phyloP scores from a whole-genome alignment of 768 basidiomycete species.

The Termitomyces sp. region DNA sequence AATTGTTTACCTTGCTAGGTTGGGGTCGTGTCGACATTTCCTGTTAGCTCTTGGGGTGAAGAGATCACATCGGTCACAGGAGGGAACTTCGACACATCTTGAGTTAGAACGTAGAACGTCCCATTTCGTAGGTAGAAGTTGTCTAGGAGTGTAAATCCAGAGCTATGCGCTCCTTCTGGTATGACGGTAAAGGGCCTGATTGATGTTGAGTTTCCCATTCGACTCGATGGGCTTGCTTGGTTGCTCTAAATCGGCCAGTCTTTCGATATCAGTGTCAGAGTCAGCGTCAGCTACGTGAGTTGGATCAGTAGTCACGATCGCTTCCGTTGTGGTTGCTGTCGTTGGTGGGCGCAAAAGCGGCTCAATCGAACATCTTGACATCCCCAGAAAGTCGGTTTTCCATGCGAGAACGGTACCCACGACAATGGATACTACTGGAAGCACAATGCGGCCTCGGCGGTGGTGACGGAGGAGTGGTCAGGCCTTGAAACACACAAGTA shows the following conservation, averaged over 20 bases:
- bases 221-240: background rate
- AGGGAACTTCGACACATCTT: constrained; percentile 34
- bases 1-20: constrained; percentile 24
- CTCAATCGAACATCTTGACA: background rate
- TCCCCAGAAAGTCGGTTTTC: constrained; percentile 4
- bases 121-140: constrained; percentile 72
- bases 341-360: background rate
- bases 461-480: background rate
- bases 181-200: constrained; percentile 20
- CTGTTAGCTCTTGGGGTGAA: constrained; percentile 15
- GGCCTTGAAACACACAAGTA: background rate
- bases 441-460: constrained; percentile 6
- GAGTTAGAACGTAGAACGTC: constrained; percentile 61
- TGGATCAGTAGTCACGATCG: background rate
- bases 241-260: background rate
- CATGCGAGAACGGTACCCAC: background rate
- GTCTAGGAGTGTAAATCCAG: constrained; percentile 75
- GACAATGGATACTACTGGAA: constrained; percentile 1
- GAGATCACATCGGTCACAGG: constrained; percentile 36
- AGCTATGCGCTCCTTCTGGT: constrained; percentile 33
- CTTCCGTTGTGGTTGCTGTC: background rate
- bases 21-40: constrained; percentile 20
- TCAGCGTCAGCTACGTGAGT: background rate
- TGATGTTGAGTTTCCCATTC: background rate
- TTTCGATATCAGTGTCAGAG: background rate